Evolutionary conservation across 257 asterid species (phyloP).

Genomic region (Rubia yunnanensis): DNA sequence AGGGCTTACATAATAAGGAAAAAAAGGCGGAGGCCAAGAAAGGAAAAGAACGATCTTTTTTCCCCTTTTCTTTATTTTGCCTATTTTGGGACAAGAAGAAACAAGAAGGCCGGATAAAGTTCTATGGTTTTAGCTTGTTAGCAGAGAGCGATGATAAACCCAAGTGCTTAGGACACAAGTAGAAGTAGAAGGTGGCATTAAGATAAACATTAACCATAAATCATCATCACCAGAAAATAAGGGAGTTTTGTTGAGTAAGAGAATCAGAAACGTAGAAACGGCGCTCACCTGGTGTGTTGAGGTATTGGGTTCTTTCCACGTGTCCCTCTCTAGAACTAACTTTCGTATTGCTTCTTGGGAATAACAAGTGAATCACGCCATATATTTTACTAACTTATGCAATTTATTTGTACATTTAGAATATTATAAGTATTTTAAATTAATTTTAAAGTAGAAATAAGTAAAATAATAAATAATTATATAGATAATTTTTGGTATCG

Average conservation of each 20-base stretch:
- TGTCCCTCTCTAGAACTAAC: neutral
- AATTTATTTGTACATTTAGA: no score
- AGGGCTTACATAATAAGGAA: constrained; percentile 13
- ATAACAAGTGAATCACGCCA: no score
- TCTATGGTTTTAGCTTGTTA: neutral
- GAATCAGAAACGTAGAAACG: constrained; percentile 27
- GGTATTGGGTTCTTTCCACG: constrained; percentile 12
- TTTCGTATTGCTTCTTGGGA: neutral
- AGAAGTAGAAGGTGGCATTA: constrained; percentile 1
- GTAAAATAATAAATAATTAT: no score
- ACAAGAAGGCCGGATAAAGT: neutral
- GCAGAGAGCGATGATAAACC: constrained; percentile 6
- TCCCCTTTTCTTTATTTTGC: neutral
- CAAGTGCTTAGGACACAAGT: neutral
- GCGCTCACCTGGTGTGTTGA: constrained; percentile 16
- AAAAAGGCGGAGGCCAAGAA: constrained; percentile 9
- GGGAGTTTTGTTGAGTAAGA: constrained; percentile 29
- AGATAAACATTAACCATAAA: neutral
- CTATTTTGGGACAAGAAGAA: neutral
- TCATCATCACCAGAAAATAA: neutral
- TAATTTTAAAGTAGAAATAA: no score
- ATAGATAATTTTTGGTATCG: no score
- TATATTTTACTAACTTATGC: no score
- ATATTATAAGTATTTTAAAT: no score
- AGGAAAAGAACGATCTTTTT: constrained; percentile 1